Percentiles rank a stretch among this genome's conserved stretches.
Conservation (phyloP, 495 filamentous ascomycete genomes). For the Penicillium tannophilum region DNA sequence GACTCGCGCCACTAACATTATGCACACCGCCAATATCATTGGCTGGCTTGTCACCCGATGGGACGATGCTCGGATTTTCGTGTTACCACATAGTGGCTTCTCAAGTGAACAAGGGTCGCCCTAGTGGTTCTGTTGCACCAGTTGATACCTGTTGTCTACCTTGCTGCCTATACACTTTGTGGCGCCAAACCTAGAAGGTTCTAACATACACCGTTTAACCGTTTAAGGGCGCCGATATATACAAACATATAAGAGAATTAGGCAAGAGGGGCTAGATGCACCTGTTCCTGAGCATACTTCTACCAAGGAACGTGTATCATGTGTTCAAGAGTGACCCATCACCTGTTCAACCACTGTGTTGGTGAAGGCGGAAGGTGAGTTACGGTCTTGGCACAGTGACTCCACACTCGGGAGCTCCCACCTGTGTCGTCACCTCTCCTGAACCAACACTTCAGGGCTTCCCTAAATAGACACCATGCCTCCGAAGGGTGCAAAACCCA, state of each 20-base stretch:
- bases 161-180: background rate
- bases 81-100: background rate
- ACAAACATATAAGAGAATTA: background rate
- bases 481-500: constrained; percentile 57
- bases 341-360: background rate
- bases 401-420: constrained; percentile 30
- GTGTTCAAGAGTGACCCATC: background rate
- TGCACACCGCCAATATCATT: background rate
- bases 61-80: background rate
- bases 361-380: background rate
- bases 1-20: background rate
- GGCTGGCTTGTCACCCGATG: background rate
- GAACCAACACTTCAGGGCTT: constrained; percentile 17
- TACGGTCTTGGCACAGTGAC: constrained; percentile 31
- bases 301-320: background rate
- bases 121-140: background rate
- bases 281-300: no score
- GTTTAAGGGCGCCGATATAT: background rate
- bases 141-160: background rate
- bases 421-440: constrained; percentile 39
- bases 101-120: background rate
- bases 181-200: background rate
- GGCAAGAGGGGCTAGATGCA: no score
- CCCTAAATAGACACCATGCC: constrained; percentile 34
- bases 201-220: background rate